phyloP scores from a whole-genome alignment of 768 basidiomycete species.

The Leccinum subgranulosum region DNA sequence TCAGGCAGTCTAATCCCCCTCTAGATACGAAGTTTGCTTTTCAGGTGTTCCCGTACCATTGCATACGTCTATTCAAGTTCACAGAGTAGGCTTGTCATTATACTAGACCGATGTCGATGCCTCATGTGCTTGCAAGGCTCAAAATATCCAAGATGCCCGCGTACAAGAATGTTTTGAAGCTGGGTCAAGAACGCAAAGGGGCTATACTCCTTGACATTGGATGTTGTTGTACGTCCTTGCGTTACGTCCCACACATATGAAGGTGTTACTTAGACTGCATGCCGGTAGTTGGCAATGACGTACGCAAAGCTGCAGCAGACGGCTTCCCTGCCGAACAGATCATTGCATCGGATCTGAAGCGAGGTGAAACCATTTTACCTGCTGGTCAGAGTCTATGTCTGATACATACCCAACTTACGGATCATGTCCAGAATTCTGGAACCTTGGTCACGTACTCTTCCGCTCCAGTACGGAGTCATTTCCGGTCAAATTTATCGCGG shows the following conservation, averaged over 20 bases:
- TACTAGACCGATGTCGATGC: background rate
- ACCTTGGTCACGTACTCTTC: slow-evolving; percentile 61
- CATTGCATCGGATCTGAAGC: slow-evolving; percentile 37
- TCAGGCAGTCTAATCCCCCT: background rate
- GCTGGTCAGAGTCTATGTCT: background rate
- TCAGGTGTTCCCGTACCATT: slow-evolving; percentile 24
- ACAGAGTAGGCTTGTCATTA: slow-evolving; percentile 7
- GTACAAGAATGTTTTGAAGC: slow-evolving; percentile 30
- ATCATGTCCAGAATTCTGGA: slow-evolving; percentile 49
- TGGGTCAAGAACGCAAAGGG: slow-evolving; percentile 34
- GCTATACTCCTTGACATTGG: slow-evolving; percentile 45
- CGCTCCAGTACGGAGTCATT: slow-evolving; percentile 48
- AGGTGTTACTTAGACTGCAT: background rate
- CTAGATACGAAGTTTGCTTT: background rate
- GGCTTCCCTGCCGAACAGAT: slow-evolving; percentile 39
- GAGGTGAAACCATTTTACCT: slow-evolving; percentile 24
- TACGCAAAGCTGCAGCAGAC: slow-evolving; percentile 38
- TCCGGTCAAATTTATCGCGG: slow-evolving; percentile 52
- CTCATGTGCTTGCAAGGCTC: slow-evolving; percentile 10
- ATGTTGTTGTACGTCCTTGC: slow-evolving; percentile 37
- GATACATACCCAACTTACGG: background rate
- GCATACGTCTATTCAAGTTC: slow-evolving; percentile 20
- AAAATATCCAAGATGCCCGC: slow-evolving; percentile 18
- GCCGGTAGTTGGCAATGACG: slow-evolving; percentile 39
- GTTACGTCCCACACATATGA: background rate